These are phyloP conservation scores for Guillardia theta DNA, from an alignment of 78 protist genomes.

Conservation along the genomic window DNA sequence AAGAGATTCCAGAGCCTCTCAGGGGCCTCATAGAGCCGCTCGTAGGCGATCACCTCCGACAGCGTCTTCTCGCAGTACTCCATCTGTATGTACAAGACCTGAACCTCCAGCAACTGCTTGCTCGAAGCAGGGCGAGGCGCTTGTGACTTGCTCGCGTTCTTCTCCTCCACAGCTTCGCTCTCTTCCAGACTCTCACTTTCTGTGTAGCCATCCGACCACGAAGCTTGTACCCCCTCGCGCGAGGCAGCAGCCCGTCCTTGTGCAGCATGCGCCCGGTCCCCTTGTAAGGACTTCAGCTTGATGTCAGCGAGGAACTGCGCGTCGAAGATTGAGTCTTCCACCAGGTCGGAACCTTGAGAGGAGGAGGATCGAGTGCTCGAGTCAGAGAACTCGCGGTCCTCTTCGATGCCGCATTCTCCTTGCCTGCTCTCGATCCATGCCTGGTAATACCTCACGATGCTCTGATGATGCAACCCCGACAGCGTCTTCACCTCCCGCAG, in stretches of 20 bases:
- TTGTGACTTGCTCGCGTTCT: no score
- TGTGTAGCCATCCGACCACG: background rate
- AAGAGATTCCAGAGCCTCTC: background rate
- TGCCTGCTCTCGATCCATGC: conserved; percentile 20
- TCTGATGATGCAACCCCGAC: conserved; percentile 40
- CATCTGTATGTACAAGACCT: conserved; percentile 50
- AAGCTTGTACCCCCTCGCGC: background rate
- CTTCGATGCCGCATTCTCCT: background rate
- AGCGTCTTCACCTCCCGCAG: conserved; percentile 49
- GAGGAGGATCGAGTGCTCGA: background rate
- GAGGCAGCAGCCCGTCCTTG: background rate
- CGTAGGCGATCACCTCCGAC: background rate
- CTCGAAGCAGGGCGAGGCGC: no score
- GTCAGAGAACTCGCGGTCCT: background rate
- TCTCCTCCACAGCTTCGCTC: no score
- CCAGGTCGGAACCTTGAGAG: background rate
- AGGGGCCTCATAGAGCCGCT: background rate
- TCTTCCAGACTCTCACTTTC: no score
- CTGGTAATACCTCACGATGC: conserved; percentile 40
- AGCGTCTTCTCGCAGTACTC: conserved; percentile 48
- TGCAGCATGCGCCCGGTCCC: background rate
- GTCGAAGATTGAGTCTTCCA: background rate
- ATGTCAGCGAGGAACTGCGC: background rate
- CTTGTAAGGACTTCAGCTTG: background rate
- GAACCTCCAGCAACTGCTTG: no score